Conservation (phyloP, 495 filamentous ascomycete genomes). For the Penicillium cosmopolitanum region DNA sequence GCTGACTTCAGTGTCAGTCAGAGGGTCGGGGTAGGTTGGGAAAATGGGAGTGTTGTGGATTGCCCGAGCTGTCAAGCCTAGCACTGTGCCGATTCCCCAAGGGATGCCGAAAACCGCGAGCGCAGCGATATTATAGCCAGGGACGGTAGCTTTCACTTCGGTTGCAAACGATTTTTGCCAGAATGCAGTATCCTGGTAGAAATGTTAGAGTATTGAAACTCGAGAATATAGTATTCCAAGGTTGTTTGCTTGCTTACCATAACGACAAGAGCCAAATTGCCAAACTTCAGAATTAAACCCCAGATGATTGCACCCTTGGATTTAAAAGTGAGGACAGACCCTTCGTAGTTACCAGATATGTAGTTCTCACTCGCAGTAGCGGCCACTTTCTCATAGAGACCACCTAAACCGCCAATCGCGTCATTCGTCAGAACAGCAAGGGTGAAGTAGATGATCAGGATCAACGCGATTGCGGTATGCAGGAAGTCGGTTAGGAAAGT, state of each 20-base stretch:
- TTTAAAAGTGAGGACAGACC: conserved; percentile 54
- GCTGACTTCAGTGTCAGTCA: conserved; percentile 46
- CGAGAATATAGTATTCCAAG: background rate
- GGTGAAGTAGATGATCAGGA: conserved; percentile 47
- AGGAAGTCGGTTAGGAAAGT: conserved; percentile 47
- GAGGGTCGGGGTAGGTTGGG: conserved; percentile 53
- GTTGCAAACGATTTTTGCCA: conserved; percentile 57
- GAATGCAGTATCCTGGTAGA: conserved; percentile 50
- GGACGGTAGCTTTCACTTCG: conserved; percentile 45
- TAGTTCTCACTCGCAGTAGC: conserved; percentile 39
- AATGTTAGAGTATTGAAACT: background rate
- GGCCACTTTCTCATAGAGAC: conserved; percentile 43
- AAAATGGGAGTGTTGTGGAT: conserved; percentile 52
- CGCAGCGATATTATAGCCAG: conserved; percentile 49
- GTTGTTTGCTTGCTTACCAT: conserved; percentile 41
- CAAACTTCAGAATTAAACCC: conserved; percentile 51
- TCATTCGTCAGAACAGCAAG: conserved; percentile 37
- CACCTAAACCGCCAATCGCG: conserved; percentile 35
- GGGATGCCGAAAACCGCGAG: conserved; percentile 53
- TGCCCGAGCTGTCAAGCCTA: conserved; percentile 50
- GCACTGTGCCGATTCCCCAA: conserved; percentile 53
- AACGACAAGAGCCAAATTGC: conserved; percentile 53
- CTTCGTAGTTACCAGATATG: conserved; percentile 49
- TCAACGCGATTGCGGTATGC: conserved; percentile 42
- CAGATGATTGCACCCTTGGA: conserved; percentile 56